Percentiles rank a stretch among this genome's conserved stretches.
Evolutionary conservation across 2,329 filamentous ascomycete genomes (phyloP).

Genomic region (Taxawa tesnikishii): DNA sequence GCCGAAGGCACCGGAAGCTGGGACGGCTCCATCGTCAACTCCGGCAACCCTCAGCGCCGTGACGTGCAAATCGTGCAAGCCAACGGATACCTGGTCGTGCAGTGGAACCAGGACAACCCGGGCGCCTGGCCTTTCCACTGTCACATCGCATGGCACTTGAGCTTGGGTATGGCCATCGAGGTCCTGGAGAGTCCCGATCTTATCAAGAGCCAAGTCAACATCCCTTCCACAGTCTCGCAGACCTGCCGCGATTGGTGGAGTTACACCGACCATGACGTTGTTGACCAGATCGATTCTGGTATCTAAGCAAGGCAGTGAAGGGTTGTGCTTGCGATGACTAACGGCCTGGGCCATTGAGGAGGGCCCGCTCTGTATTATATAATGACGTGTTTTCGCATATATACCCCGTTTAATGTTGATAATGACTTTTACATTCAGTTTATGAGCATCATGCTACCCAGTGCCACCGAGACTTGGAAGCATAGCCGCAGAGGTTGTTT

Average conservation of each 20-base stretch:
- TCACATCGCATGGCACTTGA: constrained; percentile 19
- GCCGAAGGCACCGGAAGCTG: constrained; percentile 27
- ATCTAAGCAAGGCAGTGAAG: too few relatives aligned
- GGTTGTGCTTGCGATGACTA: too few relatives aligned
- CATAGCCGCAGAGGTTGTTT: too few relatives aligned
- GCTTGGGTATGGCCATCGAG: constrained; percentile 14
- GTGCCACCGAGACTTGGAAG: too few relatives aligned
- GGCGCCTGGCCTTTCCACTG: constrained; percentile 22
- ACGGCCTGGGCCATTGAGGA: too few relatives aligned
- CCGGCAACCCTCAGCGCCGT: constrained; percentile 24
- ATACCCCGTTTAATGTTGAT: too few relatives aligned
- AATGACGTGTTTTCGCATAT: too few relatives aligned
- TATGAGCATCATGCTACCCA: too few relatives aligned
- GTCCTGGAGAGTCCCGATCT: constrained; percentile 11
- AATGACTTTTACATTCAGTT: too few relatives aligned
- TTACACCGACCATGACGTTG: constrained; percentile 35
- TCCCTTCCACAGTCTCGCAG: constrained; percentile 29
- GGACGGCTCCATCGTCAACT: constrained; percentile 25
- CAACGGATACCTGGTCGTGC: constrained; percentile 20
- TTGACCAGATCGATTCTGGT: constrained; percentile 41
- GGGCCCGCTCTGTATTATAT: too few relatives aligned
- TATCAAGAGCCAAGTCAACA: constrained; percentile 20
- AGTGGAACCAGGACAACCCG: constrained; percentile 23
- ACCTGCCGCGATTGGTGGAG: constrained; percentile 40
- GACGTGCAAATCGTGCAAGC: constrained; percentile 20